These are phyloP conservation scores for Nannizziopsis barbatae DNA, from an alignment of 2,329 filamentous ascomycete species.

Conservation along the genomic window DNA sequence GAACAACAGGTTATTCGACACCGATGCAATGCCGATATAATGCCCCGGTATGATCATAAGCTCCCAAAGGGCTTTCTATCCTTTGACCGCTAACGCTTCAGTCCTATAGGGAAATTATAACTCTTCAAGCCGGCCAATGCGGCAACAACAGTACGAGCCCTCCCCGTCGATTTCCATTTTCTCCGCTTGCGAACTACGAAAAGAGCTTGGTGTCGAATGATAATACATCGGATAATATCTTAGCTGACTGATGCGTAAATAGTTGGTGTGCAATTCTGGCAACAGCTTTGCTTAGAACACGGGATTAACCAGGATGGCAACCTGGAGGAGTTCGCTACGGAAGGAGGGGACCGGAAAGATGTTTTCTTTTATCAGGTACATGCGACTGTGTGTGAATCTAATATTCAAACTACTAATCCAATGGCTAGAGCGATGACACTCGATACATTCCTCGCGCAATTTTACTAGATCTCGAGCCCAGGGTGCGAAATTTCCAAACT, in stretches of 20 bases:
- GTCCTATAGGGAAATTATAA: conserved; percentile 84
- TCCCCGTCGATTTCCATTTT: background rate
- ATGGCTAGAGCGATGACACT: conserved; percentile 78
- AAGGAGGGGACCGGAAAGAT: conserved; percentile 95
- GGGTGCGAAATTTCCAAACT: conserved; percentile 43
- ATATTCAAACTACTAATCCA: background rate
- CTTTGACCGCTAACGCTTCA: background rate
- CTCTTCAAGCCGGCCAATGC: conserved; percentile 96
- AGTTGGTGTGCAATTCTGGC: conserved; percentile 98
- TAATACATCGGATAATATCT: too few species aligned
- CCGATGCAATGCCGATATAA: conserved; percentile 4
- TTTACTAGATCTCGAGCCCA: conserved; percentile 84
- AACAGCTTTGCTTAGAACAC: conserved; percentile 94
- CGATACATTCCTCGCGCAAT: conserved; percentile 96
- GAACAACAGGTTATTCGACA: background rate
- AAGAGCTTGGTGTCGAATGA: too few species aligned
- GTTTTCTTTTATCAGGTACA: conserved; percentile 89
- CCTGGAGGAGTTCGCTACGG: conserved; percentile 92
- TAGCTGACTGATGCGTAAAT: conserved; percentile 6
- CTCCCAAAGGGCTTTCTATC: background rate
- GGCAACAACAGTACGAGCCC: conserved; percentile 85
- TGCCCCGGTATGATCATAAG: conserved; percentile 6
- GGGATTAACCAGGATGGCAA: conserved; percentile 97
- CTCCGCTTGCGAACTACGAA: background rate
- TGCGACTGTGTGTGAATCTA: background rate